Percentiles rank a stretch among this genome's conserved stretches.
phyloP scores from a whole-genome alignment of 371 early-diverging fungal species.

The Syncephalastrum sp. region DNA sequence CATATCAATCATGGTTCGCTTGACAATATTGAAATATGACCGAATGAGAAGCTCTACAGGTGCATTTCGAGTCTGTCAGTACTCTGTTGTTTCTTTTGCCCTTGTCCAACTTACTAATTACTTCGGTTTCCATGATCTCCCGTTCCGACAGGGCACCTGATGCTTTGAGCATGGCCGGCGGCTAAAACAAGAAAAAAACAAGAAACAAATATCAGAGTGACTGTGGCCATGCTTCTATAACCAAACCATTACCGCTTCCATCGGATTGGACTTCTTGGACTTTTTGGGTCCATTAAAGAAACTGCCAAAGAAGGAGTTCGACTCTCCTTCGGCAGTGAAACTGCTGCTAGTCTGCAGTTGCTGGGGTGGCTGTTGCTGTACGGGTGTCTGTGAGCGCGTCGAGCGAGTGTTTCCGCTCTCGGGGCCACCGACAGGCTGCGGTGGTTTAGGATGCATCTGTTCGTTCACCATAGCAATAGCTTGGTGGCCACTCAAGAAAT shows the following conservation, averaged over 20 bases:
- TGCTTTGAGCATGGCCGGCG: conserved; percentile 93
- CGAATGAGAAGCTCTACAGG: conserved; percentile 82
- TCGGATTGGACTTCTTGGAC: conserved; percentile 57
- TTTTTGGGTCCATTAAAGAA: conserved; percentile 85
- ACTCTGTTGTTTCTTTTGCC: neutral
- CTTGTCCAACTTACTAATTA: conserved; percentile 78
- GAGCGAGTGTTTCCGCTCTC: conserved; percentile 27
- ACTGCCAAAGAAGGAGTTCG: conserved; percentile 85
- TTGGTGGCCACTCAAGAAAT: conserved; percentile 95
- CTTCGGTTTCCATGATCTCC: conserved; percentile 96
- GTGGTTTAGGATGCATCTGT: conserved; percentile 62
- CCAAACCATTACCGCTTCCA: conserved; percentile 69
- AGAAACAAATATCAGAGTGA: neutral
- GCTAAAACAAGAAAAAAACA: conserved; percentile 42
- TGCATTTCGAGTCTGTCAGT: neutral
- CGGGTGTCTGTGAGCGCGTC: conserved; percentile 12
- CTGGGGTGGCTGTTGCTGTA: conserved; percentile 8
- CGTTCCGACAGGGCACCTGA: conserved; percentile 94
- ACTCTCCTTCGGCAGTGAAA: conserved; percentile 40
- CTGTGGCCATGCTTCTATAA: neutral
- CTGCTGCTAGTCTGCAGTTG: neutral
- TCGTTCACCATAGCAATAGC: conserved; percentile 94
- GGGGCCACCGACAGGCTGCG: conserved; percentile 43
- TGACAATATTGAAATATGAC: conserved; percentile 97
- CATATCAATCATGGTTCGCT: conserved; percentile 96